phyloP scores from a whole-genome alignment of 805 yeast genomes.

The Candida piceae region DNA sequence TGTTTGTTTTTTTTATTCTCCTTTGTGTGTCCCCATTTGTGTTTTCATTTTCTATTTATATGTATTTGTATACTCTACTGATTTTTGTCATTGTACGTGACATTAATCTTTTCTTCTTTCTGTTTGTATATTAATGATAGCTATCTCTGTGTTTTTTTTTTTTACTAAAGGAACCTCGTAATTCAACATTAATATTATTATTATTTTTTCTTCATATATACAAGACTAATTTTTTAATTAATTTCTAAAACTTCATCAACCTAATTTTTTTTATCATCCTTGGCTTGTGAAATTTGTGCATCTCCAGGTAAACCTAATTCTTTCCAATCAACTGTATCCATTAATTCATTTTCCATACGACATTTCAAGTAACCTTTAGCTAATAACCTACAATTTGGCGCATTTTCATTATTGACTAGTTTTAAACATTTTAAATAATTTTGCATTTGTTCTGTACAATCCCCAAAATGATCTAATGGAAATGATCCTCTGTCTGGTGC shows the following conservation, averaged over 20 bases:
- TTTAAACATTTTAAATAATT: constrained; percentile 76
- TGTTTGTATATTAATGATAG: too few species aligned
- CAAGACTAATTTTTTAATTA: too few species aligned
- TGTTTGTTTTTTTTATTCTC: too few species aligned
- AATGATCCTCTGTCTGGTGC: constrained; percentile 97
- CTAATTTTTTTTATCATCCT: not conserved
- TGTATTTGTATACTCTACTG: too few species aligned
- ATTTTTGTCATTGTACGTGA: too few species aligned
- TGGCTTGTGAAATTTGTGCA: not conserved
- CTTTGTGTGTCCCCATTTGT: too few species aligned
- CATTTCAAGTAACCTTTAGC: constrained; percentile 82
- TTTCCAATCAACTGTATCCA: constrained; percentile 33
- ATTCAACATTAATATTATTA: too few species aligned
- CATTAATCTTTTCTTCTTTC: too few species aligned
- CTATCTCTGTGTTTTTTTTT: too few species aligned
- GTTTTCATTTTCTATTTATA: too few species aligned
- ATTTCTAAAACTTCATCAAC: not conserved
- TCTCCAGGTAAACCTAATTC: constrained; percentile 34
- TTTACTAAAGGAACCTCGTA: too few species aligned
- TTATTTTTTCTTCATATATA: too few species aligned
- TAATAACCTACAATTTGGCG: constrained; percentile 81
- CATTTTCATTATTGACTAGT: constrained; percentile 73
- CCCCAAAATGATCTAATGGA: constrained; percentile 85
- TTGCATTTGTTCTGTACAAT: constrained; percentile 72
- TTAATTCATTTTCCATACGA: constrained; percentile 69